Evolutionary conservation across 179 eudicot species (phyloP).

Genomic region (Corrigiola litoralis): DNA sequence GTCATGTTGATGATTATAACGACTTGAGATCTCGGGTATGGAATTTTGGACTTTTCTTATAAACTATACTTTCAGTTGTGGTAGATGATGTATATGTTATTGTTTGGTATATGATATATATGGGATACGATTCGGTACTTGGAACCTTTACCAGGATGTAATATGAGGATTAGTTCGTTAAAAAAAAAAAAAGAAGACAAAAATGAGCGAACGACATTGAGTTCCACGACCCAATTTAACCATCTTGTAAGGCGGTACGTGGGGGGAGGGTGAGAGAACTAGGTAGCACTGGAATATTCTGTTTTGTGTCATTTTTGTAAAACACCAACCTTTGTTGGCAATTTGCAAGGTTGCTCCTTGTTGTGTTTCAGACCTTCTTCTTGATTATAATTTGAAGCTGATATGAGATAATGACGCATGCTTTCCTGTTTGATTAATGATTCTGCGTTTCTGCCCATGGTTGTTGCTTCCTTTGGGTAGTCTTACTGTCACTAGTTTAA

Average conservation of each 20-base stretch:
- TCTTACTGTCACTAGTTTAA: not conserved
- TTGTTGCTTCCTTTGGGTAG: not conserved
- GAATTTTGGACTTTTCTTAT: not conserved
- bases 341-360: not conserved
- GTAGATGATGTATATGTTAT: not conserved
- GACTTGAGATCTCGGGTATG: conserved; percentile 31
- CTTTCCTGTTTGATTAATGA: not conserved
- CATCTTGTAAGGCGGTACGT: no score
- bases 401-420: not conserved
- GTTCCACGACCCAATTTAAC: no score
- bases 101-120: not conserved
- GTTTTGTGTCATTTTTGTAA: not conserved
- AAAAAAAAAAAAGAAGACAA: no score
- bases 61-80: not conserved
- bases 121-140: no score
- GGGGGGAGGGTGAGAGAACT: no score
- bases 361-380: not conserved
- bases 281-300: no score
- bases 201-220: no score
- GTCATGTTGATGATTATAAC: conserved; percentile 14
- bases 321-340: not conserved
- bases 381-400: not conserved
- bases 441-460: not conserved
- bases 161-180: no score
- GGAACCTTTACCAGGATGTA: no score